Evolutionary conservation across 768 basidiomycete genomes (phyloP), one percentile per base, ranked within the genome.

Genomic region (Pleurotus giganteus): DNA sequence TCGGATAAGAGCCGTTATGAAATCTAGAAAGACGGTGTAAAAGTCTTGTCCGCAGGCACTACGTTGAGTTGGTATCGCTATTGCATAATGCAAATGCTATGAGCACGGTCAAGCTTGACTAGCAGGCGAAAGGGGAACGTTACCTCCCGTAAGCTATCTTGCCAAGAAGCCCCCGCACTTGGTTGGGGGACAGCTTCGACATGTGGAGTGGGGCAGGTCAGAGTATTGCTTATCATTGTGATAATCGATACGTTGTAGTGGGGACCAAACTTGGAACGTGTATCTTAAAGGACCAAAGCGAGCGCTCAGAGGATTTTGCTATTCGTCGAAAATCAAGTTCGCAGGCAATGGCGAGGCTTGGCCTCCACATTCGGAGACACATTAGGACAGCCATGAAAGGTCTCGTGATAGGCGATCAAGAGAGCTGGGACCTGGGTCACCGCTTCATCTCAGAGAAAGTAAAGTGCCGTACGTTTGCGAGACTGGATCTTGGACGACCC

Each of bases 1-100:
- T 51, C 49, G 49, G 49, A 51, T 51, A 51, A 51, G 49, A 51
- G 49, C 49, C 49, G 49, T 15, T 17, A 51, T 51, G 31, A 36
- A 37, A 37, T 19, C 8, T 12, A 41, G 39, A 41, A 41, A n/a
- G 12, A 41, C 39, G 15, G 19, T 41, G 31, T 32, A n/a, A 17
- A 15, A 17, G 9, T 7, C 5, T 41, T 41, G 39, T 41, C 39
- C 39, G 39, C 39, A 41, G 39, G 39, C 9, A 19, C 19, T 13
- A 6, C 39, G 9, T 41, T 41, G 39, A 41, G 7, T 11, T 19
- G 39, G 13, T 32, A 32, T 32, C 31, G 31, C 7, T 13, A 13
- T 6, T 32, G 31, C 31, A 32, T 13, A 13, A 32, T 32, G 31
- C 31, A 32, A 13, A 13, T 32, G 13, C 6, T 6, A 32, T 32